Percentiles rank a stretch among this genome's conserved stretches.
These are phyloP conservation scores for Coccomyxa sp. DNA, from an alignment of 139 green algal species.

Conservation along the genomic window DNA sequence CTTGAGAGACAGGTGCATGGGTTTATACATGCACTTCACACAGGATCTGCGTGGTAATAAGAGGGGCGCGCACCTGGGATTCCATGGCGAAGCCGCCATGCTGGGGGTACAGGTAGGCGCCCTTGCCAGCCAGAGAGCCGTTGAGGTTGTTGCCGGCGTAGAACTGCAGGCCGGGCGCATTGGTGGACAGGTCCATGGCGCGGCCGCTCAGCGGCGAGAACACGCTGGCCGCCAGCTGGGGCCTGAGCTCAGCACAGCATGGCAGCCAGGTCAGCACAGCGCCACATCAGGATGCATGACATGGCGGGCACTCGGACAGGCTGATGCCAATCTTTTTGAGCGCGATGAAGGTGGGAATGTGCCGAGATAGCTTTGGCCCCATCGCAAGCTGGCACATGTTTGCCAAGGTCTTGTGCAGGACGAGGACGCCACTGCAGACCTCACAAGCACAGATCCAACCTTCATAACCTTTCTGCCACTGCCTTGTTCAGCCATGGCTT, in stretches of 20 bases:
- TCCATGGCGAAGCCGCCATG: conserved; percentile 72
- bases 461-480: no score
- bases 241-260: conserved; percentile 24
- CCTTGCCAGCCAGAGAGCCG: conserved; percentile 48
- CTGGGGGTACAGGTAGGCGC: conserved; percentile 48
- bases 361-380: no score
- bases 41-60: neutral
- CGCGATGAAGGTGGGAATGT: no score
- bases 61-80: conserved; percentile 30
- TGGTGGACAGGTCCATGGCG: conserved; percentile 69
- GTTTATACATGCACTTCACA: neutral
- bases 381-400: no score
- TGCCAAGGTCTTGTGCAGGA: no score
- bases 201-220: conserved; percentile 55
- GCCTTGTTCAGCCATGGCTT: no score
- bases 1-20: neutral
- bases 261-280: no score
- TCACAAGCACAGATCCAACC: no score
- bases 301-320: no score
- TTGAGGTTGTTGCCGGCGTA: conserved; percentile 42
- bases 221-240: conserved; percentile 59
- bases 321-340: no score
- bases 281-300: no score
- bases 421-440: no score
- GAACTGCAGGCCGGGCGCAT: conserved; percentile 78